Base-by-base conservation (phyloP, 805 yeast genomes). In the Nakazawaea anatomiae region DNA sequence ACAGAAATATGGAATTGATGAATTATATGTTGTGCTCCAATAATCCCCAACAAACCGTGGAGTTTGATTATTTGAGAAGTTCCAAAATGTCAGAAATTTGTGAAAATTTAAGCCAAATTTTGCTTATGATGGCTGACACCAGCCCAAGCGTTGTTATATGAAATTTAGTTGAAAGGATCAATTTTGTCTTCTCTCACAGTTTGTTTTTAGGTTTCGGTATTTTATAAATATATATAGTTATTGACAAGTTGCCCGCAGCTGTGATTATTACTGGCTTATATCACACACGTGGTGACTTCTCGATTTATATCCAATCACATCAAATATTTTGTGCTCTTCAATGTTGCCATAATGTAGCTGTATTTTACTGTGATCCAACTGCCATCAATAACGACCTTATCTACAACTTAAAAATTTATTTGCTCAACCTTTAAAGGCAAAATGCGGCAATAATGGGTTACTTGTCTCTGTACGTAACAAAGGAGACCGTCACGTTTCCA, bases 1-100 rank as follows among this genome's bases (percentile, higher is more conserved):
- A 25, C 29, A 43, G 30, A 27, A 48, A 48, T 38, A 48, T 48
- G 47, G 52, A 48, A 31, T 39, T 48, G 47, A 44, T 48, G 47
- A 9, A 44, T 25, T 9, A 14, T 7, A 11, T 48, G 32, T 3
- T 48, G 6, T 48, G 52, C 28, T 8, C 41, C 5, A 29, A 6
- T 9, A 9, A 4, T 4, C n/a, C 30, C 8, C 40, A 38, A 11
- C 40, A 8, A 5, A 48, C 43, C 36, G 38, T 48, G 34, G 30
- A 39, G 5, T 48, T 39, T 14, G 18, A 25, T 7, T 48, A 48
- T 32, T 39, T 48, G 44, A 44, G 27, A 27, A 32, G 12, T 11
- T 7, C 6, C 14, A 28, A 31, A 6, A 31, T 39, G 44, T 14
- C 25, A 9, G 52, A 14, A 12, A 39, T 48, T 12, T 48, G 52